Evolutionary conservation across 257 asterid genomes (phyloP).

Genomic region (Paraleonurus japonicus): DNA sequence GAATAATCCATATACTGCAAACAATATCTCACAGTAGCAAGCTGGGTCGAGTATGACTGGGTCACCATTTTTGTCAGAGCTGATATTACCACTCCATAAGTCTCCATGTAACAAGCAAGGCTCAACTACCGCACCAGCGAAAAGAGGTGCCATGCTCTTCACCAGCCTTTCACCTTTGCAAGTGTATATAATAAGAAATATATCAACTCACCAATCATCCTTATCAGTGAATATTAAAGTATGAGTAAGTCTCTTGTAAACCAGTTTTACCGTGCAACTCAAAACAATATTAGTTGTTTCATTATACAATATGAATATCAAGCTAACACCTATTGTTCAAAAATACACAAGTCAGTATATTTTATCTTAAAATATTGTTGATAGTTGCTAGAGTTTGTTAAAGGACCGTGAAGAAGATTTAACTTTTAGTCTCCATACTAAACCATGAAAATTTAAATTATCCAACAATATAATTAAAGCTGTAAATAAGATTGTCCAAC

Average conservation of each 20-base stretch:
- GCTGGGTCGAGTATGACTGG: conserved; percentile 98
- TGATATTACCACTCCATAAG: conserved; percentile 95
- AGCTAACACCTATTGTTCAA: too few relatives aligned
- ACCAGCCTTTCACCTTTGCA: conserved; percentile 71
- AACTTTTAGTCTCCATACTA: too few relatives aligned
- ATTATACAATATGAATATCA: too few relatives aligned
- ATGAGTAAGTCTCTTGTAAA: too few relatives aligned
- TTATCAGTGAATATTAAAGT: neutral
- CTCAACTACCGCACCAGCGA: conserved; percentile 61
- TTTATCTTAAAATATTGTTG: too few relatives aligned
- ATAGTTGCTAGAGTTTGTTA: neutral
- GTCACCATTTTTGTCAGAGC: conserved; percentile 76
- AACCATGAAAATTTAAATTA: neutral
- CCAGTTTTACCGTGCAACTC: too few relatives aligned
- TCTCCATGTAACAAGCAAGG: conserved; percentile 97
- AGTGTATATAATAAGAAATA: neutral
- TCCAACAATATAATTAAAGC: neutral
- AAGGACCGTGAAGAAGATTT: neutral
- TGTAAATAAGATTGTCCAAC: neutral
- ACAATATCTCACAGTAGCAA: conserved; percentile 82
- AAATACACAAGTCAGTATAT: too few relatives aligned
- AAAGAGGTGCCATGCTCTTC: conserved; percentile 75
- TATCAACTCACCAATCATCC: neutral
- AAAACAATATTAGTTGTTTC: too few relatives aligned
- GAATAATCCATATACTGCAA: neutral